A percentile compares a stretch with the other conserved stretches of the same genome.
phyloP scores from a whole-genome alignment of 2,329 filamentous ascomycete genomes.

The Apiospora saccharicola region DNA sequence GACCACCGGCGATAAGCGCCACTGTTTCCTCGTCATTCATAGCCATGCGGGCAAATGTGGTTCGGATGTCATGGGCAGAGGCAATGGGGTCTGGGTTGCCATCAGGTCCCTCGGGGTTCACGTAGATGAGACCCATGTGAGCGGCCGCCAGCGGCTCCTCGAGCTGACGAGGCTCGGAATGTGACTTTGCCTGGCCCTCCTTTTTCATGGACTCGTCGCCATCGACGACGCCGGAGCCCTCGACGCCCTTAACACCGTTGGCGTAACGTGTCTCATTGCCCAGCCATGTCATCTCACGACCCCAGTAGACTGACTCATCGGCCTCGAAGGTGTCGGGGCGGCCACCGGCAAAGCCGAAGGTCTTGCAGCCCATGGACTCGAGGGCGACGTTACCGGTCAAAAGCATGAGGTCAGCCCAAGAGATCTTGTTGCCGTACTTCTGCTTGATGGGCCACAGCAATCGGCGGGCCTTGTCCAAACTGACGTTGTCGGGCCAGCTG shows the following conservation, averaged over 20 bases:
- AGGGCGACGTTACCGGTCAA: conserved; percentile 81
- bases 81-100: conserved; percentile 74
- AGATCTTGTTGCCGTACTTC: conserved; percentile 84
- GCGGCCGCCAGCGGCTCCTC: conserved; percentile 73
- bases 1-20: conserved; percentile 79
- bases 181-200: conserved; percentile 32
- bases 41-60: conserved; percentile 79
- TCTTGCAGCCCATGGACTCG: conserved; percentile 78
- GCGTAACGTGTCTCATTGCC: conserved; percentile 76
- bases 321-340: conserved; percentile 77
- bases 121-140: conserved; percentile 82
- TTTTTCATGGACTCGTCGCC: conserved; percentile 40
- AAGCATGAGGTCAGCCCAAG: conserved; percentile 77
- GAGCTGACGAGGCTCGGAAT: conserved; percentile 62
- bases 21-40: conserved; percentile 87
- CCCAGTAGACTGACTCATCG: conserved; percentile 81
- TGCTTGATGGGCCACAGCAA: conserved; percentile 84
- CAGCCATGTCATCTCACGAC: conserved; percentile 74
- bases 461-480: conserved; percentile 80
- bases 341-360: conserved; percentile 76
- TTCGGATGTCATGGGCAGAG: conserved; percentile 75
- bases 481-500: conserved; percentile 83
- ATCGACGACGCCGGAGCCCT: conserved; percentile 42
- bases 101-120: conserved; percentile 81
- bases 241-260: conserved; percentile 55